A percentile compares a stretch with the other conserved stretches of the same genome.
Evolutionary conservation across 208 protist genomes (phyloP).

Genomic region (Phytomonas sp.): DNA sequence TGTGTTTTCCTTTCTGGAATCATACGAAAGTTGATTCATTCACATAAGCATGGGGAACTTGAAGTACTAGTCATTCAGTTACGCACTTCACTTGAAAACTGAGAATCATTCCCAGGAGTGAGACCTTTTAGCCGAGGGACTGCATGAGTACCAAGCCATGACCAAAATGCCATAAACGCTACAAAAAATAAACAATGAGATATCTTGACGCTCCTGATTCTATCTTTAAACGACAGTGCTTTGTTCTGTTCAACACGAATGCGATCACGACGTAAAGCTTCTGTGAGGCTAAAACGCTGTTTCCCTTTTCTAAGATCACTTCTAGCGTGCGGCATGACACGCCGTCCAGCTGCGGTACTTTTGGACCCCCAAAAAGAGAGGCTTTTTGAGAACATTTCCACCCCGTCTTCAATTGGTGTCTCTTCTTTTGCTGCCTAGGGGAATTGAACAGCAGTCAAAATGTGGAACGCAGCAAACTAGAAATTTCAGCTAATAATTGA

Average conservation of each 20-base stretch:
- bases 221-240: constrained; percentile 6
- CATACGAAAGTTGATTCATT: background rate
- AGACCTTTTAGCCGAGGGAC: constrained; percentile 3
- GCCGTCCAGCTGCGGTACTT: background rate
- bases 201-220: background rate
- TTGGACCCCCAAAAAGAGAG: background rate
- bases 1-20: background rate
- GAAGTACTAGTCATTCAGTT: background rate
- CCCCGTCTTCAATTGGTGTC: background rate
- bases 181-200: constrained; percentile 4
- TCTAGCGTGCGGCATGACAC: constrained; percentile 1
- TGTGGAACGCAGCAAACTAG: background rate
- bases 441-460: background rate
- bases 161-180: constrained; percentile 7
- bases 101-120: background rate
- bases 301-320: constrained; percentile 7
- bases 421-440: background rate
- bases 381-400: background rate
- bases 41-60: background rate
- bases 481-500: background rate
- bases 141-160: constrained; percentile 8
- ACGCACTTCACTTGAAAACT: background rate
- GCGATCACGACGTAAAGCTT: constrained; percentile 2
- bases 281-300: constrained; percentile 4
- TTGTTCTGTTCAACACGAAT: constrained; percentile 6